A percentile compares a stretch with the other conserved stretches of the same genome.
phyloP scores from a whole-genome alignment of 2,329 filamentous ascomycete species.

The Alternaria consortialis region DNA sequence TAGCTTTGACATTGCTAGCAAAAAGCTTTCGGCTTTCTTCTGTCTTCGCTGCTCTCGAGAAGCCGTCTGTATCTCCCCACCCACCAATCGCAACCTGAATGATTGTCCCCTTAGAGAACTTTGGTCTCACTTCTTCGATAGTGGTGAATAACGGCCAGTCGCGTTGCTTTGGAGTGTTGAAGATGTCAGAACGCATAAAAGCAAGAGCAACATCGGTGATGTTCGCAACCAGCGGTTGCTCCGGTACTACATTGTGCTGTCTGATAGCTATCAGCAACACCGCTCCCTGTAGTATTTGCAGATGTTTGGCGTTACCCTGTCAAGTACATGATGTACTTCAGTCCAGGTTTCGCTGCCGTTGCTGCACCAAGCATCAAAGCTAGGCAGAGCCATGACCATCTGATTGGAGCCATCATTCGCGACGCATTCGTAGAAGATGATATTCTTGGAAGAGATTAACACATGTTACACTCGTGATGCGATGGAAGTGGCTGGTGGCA shows the following conservation, averaged over 20 bases:
- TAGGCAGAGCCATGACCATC: not conserved
- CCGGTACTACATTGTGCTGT: slow-evolving; percentile 41
- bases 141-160: slow-evolving; percentile 42
- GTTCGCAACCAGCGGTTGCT: slow-evolving; percentile 21
- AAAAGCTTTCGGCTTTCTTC: slow-evolving; percentile 61
- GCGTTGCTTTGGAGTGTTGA: slow-evolving; percentile 32
- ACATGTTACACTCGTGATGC: not conserved
- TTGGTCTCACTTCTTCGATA: slow-evolving; percentile 36
- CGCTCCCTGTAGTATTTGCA: accelerated
- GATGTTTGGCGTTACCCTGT: not conserved
- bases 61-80: slow-evolving; percentile 74
- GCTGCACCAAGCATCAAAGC: not conserved
- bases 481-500: not conserved
- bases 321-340: slow-evolving; percentile 7
- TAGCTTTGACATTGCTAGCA: slow-evolving; percentile 69
- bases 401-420: not conserved
- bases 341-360: not conserved
- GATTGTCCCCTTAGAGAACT: slow-evolving; percentile 53
- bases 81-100: slow-evolving; percentile 74
- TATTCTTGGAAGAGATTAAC: too few species aligned
- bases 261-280: slow-evolving; percentile 12
- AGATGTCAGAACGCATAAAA: slow-evolving; percentile 42
- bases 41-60: slow-evolving; percentile 65
- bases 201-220: slow-evolving; percentile 44
- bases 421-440: not conserved